phyloP scores from a whole-genome alignment of 2,329 filamentous ascomycete genomes.

The Trichoderma breve region DNA sequence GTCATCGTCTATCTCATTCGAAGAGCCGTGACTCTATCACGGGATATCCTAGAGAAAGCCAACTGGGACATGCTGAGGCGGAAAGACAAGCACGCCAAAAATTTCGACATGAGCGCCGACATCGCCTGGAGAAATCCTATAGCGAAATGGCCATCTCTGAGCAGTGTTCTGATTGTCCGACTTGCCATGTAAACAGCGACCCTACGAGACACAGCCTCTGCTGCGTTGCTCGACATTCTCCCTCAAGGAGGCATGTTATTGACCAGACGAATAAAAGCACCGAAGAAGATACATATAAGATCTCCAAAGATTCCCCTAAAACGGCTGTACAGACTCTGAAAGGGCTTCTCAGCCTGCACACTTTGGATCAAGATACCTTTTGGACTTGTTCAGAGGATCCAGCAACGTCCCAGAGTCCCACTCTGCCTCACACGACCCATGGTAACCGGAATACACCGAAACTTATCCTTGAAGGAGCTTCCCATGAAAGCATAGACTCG shows the following conservation, averaged over 20 bases:
- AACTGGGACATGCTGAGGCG: not conserved
- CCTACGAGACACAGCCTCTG: slow-evolving; percentile 15
- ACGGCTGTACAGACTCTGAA: not conserved
- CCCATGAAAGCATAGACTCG: not conserved
- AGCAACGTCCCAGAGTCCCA: not conserved
- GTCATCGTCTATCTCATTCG: not conserved
- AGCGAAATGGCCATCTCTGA: not conserved
- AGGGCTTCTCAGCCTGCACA: not conserved
- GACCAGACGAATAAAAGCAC: not conserved
- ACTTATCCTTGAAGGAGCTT: not conserved
- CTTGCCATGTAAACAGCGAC: not conserved
- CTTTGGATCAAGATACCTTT: slow-evolving; percentile 2
- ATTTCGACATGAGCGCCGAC: slow-evolving; percentile 10
- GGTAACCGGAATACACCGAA: not conserved
- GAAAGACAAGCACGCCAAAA: not conserved
- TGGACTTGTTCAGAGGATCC: not conserved
- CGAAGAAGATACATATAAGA: not conserved
- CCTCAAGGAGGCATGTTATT: not conserved
- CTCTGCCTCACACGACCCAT: not conserved
- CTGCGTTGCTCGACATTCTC: slow-evolving; percentile 13
- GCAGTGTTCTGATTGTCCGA: not conserved
- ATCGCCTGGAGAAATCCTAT: slow-evolving; percentile 5
- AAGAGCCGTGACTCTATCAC: slow-evolving; percentile 1
- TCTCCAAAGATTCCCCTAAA: not conserved
- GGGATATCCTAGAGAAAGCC: not conserved